A percentile compares a stretch with the other conserved stretches of the same genome.
Evolutionary conservation across 306 rosid genomes (phyloP).

Genomic region (Citrullus amarus): DNA sequence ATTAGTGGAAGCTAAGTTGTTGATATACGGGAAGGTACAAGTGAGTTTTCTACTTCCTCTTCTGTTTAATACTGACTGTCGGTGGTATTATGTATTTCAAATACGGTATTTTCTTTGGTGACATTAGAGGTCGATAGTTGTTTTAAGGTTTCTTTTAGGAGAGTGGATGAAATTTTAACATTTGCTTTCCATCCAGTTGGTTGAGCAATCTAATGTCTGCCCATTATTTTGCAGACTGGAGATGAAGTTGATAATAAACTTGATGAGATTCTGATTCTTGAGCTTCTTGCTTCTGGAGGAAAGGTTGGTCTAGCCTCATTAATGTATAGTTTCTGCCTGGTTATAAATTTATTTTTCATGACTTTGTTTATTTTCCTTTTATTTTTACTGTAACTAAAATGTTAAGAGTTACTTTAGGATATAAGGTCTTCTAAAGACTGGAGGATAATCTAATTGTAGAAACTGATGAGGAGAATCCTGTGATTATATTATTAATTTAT

Average conservation of each 20-base stretch:
- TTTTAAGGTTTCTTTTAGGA: neutral
- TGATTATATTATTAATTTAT: neutral
- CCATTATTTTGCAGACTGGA: conserved; percentile 40
- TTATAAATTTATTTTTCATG: neutral
- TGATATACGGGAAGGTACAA: conserved; percentile 81
- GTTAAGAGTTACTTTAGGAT: neutral
- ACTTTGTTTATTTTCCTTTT: neutral
- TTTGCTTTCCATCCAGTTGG: neutral
- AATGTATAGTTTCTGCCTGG: neutral
- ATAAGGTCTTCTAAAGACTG: neutral
- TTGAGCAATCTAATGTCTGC: conserved; percentile 6
- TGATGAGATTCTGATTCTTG: conserved; percentile 65
- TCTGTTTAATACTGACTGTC: neutral
- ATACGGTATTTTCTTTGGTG: neutral
- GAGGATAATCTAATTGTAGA: neutral
- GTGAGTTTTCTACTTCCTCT: conserved; percentile 3
- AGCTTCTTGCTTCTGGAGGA: conserved; percentile 79
- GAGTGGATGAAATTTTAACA: neutral
- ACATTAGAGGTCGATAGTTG: neutral
- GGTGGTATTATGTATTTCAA: neutral
- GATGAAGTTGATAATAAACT: conserved; percentile 33
- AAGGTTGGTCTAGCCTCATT: conserved; percentile 59
- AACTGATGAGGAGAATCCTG: neutral
- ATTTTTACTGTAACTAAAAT: neutral
- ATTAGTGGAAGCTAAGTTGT: conserved; percentile 60